Base-by-base conservation (phyloP, 1,139 yeast genomes). In the Blastobotrys indianensis region DNA sequence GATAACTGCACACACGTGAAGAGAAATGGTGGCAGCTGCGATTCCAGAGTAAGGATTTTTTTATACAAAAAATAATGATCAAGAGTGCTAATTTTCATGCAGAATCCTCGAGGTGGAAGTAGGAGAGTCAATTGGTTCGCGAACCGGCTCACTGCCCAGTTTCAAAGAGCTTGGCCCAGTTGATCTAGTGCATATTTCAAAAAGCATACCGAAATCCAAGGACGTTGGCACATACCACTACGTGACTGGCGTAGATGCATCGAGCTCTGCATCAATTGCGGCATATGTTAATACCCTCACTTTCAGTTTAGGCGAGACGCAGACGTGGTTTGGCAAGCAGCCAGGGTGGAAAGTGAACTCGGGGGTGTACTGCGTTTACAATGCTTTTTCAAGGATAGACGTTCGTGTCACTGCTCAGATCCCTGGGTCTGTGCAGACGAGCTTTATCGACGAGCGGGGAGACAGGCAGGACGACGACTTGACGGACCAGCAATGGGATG, bases 371-470 rank as follows among this genome's bases (percentile, higher is more conserved):
- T 79, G 84, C 51, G 71, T 80, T 2, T 83, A 78, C 70, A 80
- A 82, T 66, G 80, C 84, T 3, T 84, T 86, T 57, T 73, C 84
- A 3, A 72, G 74, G 48, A 70, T 77, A 15, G 95, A 86, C 60
- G 73, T 84, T 54, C 73, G 94, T 36, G 88, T 86, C 6, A 72
- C 79, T 17, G 85, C 80, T 32, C 74, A 74, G 42, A 72, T 79
- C 41, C 90, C 90, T 0, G 92, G 92, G 67, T 86, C 94, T 42
- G 80, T 82, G 9, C 94, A 86, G 60, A 82, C 94, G 1, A 83
- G 77, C 61, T 75, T 82, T 17, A 70, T 85, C 45, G 77, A 76
- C 51, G 68, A 70, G 7, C 64, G 68, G 36, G 82, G 82, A 17
- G 78, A 76, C 44, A 70, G 68, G 51, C 46, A 64, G 51, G 58